Evolutionary conservation across 2,329 filamentous ascomycete genomes (phyloP).

Genomic region (Emericellopsis cladophorae): DNA sequence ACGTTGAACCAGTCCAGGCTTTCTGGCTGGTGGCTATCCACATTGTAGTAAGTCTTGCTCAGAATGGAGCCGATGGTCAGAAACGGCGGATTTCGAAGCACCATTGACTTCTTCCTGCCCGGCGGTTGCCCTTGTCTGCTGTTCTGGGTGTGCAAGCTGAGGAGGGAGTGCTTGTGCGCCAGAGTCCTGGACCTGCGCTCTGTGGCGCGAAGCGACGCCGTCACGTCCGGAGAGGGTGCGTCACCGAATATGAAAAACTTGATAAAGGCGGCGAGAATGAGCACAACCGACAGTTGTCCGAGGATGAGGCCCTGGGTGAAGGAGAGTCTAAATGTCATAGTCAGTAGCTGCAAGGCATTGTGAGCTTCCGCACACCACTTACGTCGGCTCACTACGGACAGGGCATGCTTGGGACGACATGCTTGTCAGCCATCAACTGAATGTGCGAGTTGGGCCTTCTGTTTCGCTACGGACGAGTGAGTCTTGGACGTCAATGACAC

Average conservation of each 20-base stretch:
- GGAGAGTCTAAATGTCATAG: conserved; percentile 46
- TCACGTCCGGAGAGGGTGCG: conserved; percentile 70
- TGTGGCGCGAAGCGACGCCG: conserved; percentile 61
- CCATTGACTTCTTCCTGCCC: conserved; percentile 56
- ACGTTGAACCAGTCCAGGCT: conserved; percentile 99
- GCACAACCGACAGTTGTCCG: conserved; percentile 82
- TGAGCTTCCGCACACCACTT: conserved; percentile 10
- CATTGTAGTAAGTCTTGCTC: conserved; percentile 95
- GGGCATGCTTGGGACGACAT: conserved; percentile 30
- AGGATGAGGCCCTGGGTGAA: conserved; percentile 91
- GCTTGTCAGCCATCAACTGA: neutral
- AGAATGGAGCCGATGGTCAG: conserved; percentile 90
- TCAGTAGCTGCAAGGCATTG: neutral
- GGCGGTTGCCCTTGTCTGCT: conserved; percentile 27
- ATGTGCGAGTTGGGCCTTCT: too few species aligned
- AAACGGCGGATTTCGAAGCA: conserved; percentile 58
- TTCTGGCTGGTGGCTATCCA: conserved; percentile 89
- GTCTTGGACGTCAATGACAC: too few species aligned
- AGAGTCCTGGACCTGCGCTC: conserved; percentile 62
- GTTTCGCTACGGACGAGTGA: too few species aligned
- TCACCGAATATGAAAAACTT: conserved; percentile 99
- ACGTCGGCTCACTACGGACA: conserved; percentile 31
- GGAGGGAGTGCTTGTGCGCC: conserved; percentile 62
- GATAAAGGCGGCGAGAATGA: conserved; percentile 89
- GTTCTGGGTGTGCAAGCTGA: conserved; percentile 42